Evolutionary conservation across 176 grass and related monocot species (phyloP).

Genomic region (Cenchrus americanus): DNA sequence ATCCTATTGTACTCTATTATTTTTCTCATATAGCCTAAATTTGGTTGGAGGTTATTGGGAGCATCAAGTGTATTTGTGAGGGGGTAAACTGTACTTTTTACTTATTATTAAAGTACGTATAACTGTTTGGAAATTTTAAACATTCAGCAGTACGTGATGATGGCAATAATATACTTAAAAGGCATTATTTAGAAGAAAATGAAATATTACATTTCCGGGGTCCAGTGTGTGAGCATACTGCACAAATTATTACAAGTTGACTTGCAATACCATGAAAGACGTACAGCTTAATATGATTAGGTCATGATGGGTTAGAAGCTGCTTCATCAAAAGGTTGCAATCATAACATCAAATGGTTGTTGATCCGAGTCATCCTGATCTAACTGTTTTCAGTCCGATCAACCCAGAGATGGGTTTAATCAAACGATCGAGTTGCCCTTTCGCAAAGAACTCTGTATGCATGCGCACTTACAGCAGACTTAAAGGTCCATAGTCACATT

Average conservation of each 20-base stretch:
- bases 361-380: slow-evolving; percentile 22
- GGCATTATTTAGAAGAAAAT: background rate
- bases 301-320: slow-evolving; percentile 50
- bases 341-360: slow-evolving; percentile 40
- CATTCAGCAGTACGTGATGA: background rate
- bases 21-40: too few relatives aligned
- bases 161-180: background rate
- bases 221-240: background rate
- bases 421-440: slow-evolving; percentile 14
- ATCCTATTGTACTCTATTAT: too few relatives aligned
- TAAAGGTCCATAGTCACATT: slow-evolving; percentile 39
- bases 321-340: slow-evolving; percentile 50
- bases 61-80: too few relatives aligned
- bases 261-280: background rate
- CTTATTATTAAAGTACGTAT: too few relatives aligned
- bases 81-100: too few relatives aligned
- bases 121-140: background rate
- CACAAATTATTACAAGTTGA: background rate
- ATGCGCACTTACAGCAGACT: slow-evolving; percentile 26
- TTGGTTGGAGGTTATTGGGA: too few relatives aligned
- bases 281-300: slow-evolving; percentile 44
- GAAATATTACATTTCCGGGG: background rate
- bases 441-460: slow-evolving; percentile 8
- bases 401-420: slow-evolving; percentile 31
- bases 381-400: slow-evolving; percentile 31